Conservation (phyloP, 2,329 filamentous ascomycete species). For the Gaeumannomyces sp. region DNA sequence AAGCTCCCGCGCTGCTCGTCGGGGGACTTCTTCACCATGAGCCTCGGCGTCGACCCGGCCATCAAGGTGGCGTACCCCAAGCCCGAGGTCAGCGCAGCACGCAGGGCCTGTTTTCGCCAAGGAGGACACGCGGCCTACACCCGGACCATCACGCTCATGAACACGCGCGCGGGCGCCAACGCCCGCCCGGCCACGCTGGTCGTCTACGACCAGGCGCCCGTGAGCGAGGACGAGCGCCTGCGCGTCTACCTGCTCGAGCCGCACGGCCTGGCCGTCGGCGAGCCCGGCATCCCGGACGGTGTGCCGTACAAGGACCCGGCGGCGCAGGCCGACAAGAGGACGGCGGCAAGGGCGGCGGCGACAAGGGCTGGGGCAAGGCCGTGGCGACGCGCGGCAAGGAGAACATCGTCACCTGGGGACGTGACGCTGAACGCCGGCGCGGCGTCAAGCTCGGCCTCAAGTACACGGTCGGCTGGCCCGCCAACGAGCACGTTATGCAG, state of each 20-base stretch:
- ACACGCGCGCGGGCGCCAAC: conserved; percentile 35
- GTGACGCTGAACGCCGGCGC: conserved; percentile 52
- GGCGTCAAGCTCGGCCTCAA: conserved; percentile 52
- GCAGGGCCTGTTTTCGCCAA: conserved; percentile 46
- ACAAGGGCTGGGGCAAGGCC: conserved; percentile 47
- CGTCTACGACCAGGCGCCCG: conserved; percentile 54
- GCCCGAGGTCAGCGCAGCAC: conserved; percentile 45
- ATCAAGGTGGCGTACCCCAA: conserved; percentile 50
- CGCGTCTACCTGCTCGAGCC: conserved; percentile 45
- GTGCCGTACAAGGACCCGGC: conserved; percentile 17
- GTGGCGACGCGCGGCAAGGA: conserved; percentile 46
- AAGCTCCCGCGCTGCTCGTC: conserved; percentile 48
- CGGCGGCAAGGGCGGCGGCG: conserved; percentile 17
- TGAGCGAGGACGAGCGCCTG: conserved; percentile 55
- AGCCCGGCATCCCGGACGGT: conserved; percentile 31
- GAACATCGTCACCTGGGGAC: conserved; percentile 54
- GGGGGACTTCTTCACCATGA: conserved; percentile 46
- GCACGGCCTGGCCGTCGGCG: conserved; percentile 35
- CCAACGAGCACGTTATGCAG: conserved; percentile 32
- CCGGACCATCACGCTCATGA: conserved; percentile 42
- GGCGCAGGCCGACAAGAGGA: background rate
- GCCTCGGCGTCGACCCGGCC: conserved; percentile 53
- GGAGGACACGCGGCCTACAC: conserved; percentile 44
- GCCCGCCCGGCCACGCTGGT: conserved; percentile 38
- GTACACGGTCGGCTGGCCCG: conserved; percentile 54